These are phyloP conservation scores for Teunomyces gatunensis DNA, from an alignment of 805 yeast species.

Conservation along the genomic window DNA sequence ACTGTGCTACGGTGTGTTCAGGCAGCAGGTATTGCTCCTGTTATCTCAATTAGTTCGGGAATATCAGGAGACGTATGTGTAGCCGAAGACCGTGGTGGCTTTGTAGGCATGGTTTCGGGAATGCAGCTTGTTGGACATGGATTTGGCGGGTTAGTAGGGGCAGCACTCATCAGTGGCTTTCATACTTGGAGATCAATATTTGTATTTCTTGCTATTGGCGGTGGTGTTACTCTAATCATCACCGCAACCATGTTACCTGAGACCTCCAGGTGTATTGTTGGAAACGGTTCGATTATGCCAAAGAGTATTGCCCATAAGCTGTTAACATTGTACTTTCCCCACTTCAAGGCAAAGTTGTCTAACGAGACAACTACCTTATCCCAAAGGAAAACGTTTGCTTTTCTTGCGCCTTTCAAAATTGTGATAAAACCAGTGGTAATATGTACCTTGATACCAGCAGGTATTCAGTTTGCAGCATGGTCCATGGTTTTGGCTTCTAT, in stretches of 20 bases:
- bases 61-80: conserved; percentile 74
- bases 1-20: conserved; percentile 70
- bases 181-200: conserved; percentile 72
- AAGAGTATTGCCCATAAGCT: conserved; percentile 36
- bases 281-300: conserved; percentile 71
- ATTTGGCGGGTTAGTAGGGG: conserved; percentile 71
- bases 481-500: conserved; percentile 65
- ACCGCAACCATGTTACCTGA: conserved; percentile 54
- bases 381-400: conserved; percentile 5
- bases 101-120: conserved; percentile 65
- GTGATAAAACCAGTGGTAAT: conserved; percentile 43
- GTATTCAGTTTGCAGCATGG: conserved; percentile 68
- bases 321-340: conserved; percentile 35
- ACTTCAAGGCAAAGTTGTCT: conserved; percentile 7
- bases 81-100: conserved; percentile 65
- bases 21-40: conserved; percentile 75
- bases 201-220: conserved; percentile 68
- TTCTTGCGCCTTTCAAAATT: conserved; percentile 38
- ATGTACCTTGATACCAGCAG: conserved; percentile 52
- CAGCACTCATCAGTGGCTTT: conserved; percentile 34
- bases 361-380: conserved; percentile 10
- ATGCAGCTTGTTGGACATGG: conserved; percentile 71
- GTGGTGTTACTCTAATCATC: conserved; percentile 43
- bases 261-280: conserved; percentile 69
- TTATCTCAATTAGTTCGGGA: conserved; percentile 69